phyloP scores from a whole-genome alignment of 495 filamentous ascomycete species.

The Cudoniella acicularis region DNA sequence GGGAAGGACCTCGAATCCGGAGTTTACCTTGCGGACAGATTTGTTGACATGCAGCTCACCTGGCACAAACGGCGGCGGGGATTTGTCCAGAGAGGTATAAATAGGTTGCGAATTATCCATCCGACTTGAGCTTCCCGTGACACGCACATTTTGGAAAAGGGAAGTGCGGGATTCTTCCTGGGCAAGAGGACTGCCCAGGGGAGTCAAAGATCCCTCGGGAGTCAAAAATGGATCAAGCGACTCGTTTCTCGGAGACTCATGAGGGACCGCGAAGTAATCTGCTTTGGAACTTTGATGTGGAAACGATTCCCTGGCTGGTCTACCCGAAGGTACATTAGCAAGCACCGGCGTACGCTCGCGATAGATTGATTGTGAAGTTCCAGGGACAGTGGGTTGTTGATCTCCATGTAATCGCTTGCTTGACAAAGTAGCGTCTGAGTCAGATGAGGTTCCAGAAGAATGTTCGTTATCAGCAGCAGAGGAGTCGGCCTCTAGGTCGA shows the following conservation, averaged over 20 bases:
- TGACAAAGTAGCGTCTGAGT: slow-evolving; percentile 33
- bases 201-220: background rate
- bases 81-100: background rate
- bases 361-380: background rate
- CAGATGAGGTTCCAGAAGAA: slow-evolving; percentile 33
- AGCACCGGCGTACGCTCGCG: background rate
- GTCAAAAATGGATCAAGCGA: slow-evolving; percentile 24
- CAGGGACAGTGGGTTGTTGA: background rate
- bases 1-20: slow-evolving; percentile 57
- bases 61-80: slow-evolving; percentile 23
- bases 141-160: background rate
- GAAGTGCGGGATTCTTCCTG: background rate
- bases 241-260: slow-evolving; percentile 15
- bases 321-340: background rate
- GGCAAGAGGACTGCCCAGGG: slow-evolving; percentile 27
- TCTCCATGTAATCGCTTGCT: background rate
- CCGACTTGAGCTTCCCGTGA: background rate
- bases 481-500: slow-evolving; percentile 6
- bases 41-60: slow-evolving; percentile 44
- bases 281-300: slow-evolving; percentile 5
- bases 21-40: slow-evolving; percentile 51
- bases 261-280: slow-evolving; percentile 21
- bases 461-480: slow-evolving; percentile 29
- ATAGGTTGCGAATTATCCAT: background rate
- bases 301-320: background rate